Base-by-base conservation (phyloP, 345 rosid species). In the Syzygium oleosum region DNA sequence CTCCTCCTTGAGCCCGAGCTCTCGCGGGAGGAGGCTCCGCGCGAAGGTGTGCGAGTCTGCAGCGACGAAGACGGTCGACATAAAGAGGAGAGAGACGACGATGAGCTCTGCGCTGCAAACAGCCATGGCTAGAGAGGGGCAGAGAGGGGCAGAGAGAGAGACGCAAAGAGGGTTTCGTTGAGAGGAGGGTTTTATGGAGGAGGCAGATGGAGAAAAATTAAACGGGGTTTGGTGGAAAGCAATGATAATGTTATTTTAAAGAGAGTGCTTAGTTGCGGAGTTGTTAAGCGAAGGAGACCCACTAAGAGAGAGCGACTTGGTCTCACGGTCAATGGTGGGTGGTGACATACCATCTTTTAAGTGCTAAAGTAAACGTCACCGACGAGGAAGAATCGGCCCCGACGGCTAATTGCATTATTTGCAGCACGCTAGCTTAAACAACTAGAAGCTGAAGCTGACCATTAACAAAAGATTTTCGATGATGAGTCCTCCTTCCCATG, bases 1-100 rank as follows among this genome's bases (percentile, higher is more conserved):
- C 88, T 93, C 91, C 49, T 14, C 54, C 85, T 88, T 89, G 53
- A 91, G 93, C 56, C 90, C 86, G 4, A 89, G 86, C n/a, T 56
- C 85, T 34, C 68, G 51, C 6, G 90, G 92, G 53, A 90, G 85
- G 2, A 87, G 22, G 52, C 80, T 86, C 87, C 52, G 88, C 3
- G 88, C 86, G 91, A 91, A 93, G 13, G 58, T 49, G 53, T 89
- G 21, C 46, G 93, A 52, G 87, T 85, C 68, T 31, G 89, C 80
- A 8, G 88, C 12, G 51, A 52, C 51, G 38, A 87, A 12, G 52
- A 52, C 31, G 11, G 83, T 68, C 53, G 80, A 46, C 23, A 46
- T 31, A 31, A 83, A 86, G 34, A 84, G 65, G 85, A 34, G 68
- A 38, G 80, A 55, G 87, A 49, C 22, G 77, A 52, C 2, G 80